A percentile compares a stretch with the other conserved stretches of the same genome.
Evolutionary conservation across 805 yeast species (phyloP).

Genomic region (Candida adriatica): DNA sequence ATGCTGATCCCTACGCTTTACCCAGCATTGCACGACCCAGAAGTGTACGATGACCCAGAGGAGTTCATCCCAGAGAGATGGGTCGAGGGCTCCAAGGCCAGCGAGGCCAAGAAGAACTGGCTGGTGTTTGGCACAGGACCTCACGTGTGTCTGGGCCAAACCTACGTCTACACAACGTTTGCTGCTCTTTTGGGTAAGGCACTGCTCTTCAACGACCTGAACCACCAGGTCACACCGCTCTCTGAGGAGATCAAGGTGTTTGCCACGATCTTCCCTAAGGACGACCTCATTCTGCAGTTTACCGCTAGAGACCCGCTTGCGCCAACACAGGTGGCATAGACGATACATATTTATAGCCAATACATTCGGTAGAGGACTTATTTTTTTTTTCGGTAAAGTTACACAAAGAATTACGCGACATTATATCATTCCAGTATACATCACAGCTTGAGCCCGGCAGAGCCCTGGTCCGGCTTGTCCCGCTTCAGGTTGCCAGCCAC

Average conservation of each 20-base stretch:
- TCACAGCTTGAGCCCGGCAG: conserved; percentile 19
- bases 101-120: conserved; percentile 82
- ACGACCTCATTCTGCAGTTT: conserved; percentile 81
- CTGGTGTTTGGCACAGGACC: conserved; percentile 96
- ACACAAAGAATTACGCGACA: too few relatives aligned
- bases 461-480: conserved; percentile 24
- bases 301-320: conserved; percentile 48
- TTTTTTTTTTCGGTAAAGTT: too few relatives aligned
- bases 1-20: conserved; percentile 95
- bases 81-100: conserved; percentile 71
- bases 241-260: conserved; percentile 93
- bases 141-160: conserved; percentile 93
- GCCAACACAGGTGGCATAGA: conserved; percentile 11
- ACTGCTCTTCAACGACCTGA: conserved; percentile 69
- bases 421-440: too few relatives aligned
- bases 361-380: too few relatives aligned
- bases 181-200: conserved; percentile 90
- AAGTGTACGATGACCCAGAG: conserved; percentile 91
- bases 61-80: conserved; percentile 95
- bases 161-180: conserved; percentile 85
- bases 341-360: too few relatives aligned
- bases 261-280: conserved; percentile 97
- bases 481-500: conserved; percentile 60
- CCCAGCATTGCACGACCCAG: conserved; percentile 96
- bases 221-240: conserved; percentile 74